Base-by-base conservation (phyloP, 106 monocot genomes). In the Gastrodia elata region DNA sequence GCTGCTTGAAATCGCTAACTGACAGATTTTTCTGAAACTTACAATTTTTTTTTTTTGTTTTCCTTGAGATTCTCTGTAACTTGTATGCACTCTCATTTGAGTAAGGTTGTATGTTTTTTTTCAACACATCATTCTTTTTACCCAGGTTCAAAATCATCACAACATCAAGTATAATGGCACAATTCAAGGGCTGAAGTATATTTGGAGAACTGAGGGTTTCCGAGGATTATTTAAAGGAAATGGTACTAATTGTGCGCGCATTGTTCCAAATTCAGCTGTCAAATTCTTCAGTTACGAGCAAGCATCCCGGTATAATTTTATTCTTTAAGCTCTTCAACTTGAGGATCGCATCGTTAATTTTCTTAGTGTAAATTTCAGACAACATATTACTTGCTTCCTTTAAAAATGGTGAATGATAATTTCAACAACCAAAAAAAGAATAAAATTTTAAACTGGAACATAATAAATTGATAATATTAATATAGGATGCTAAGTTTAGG, bases 271-370 rank as follows among this genome's bases (percentile, higher is more conserved):
- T 77, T 89, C 88, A 52, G 88, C 88, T 34, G 88, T 89, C 61
- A 89, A 89, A 75, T 89, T 89, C 71, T 89, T 85, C 35, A 89
- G 88, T 36, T 89, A 89, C 43, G 88, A 89, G 70, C 85, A 85
- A 58, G 88, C 88, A 72, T 80, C 83, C 25, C 82, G 88, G 88
- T 89, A 67, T 59, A 36, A 38, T 79, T 33, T 57, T 65, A 44
- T 69, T 8, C 25, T 69, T 38, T 69, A 69, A 14, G 25, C 68
- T 59, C 27, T 65, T 65, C 65, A 65, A 65, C 5, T 16, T 35
- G 65, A 65, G 16, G 65, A 33, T 65, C 32, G 30, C 32, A 10
- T 30, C 15, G 4, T 32, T 32, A 14, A 32, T 61, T 32, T n/a
- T 61, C 10, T 27, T 32, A 61, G 14, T 61, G 61, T 32, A 3